phyloP scores from a whole-genome alignment of 1,284 basidiomycete species.

The Fistulina hepatica region DNA sequence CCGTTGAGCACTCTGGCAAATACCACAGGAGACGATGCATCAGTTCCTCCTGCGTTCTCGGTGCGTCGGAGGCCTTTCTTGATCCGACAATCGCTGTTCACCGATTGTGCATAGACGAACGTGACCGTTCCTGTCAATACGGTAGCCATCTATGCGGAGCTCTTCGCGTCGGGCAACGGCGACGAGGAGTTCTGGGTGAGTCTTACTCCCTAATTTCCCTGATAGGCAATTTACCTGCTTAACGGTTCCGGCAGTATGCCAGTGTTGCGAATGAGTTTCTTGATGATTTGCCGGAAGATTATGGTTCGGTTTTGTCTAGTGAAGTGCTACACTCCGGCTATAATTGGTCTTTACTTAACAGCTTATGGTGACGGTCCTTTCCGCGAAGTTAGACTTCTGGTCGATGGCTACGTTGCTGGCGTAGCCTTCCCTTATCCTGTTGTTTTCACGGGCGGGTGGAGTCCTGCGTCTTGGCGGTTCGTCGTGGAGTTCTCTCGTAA shows the following conservation, averaged over 20 bases:
- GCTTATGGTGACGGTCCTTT: slow-evolving; percentile 59
- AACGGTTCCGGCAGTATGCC: too few species aligned
- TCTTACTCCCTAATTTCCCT: slow-evolving; percentile 1
- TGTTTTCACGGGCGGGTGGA: slow-evolving; percentile 74
- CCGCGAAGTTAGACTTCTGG: slow-evolving; percentile 67
- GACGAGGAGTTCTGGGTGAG: slow-evolving; percentile 71
- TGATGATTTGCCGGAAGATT: too few species aligned
- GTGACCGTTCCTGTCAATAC: slow-evolving; percentile 60
- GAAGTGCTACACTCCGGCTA: too few species aligned
- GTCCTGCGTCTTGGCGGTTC: slow-evolving; percentile 63
- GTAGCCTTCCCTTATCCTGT: slow-evolving; percentile 68
- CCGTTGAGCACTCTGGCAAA: slow-evolving; percentile 56
- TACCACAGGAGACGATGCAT: slow-evolving; percentile 53
- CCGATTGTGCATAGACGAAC: slow-evolving; percentile 35
- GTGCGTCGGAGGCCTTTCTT: slow-evolving; percentile 26
- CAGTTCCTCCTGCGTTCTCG: slow-evolving; percentile 62
- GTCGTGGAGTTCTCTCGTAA: neutral
- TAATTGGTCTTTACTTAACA: too few species aligned
- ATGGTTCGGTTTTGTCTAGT: too few species aligned
- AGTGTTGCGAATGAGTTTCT: too few species aligned
- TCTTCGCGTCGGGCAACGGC: slow-evolving; percentile 63
- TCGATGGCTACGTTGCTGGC: slow-evolving; percentile 67
- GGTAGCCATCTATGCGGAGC: slow-evolving; percentile 57
- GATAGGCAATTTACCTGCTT: neutral
- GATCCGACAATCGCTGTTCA: neutral